A percentile compares a stretch with the other conserved stretches of the same genome.
Evolutionary conservation across 768 basidiomycete genomes (phyloP).

Genomic region (Termitomyces bulborhizus): DNA sequence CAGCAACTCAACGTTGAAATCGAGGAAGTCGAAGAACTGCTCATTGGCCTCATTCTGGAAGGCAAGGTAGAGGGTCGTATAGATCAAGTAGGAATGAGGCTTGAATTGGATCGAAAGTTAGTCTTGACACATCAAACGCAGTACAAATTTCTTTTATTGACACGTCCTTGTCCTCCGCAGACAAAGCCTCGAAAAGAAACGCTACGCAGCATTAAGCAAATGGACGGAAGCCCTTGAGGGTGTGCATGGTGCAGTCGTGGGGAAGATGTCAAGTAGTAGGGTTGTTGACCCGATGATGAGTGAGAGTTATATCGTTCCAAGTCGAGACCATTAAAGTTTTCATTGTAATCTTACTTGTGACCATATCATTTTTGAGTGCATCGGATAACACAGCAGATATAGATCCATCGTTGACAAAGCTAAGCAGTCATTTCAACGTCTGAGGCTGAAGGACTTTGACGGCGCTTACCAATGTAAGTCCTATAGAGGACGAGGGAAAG

Average conservation of each 20-base stretch:
- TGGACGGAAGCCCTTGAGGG: conserved; percentile 81
- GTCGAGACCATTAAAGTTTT: conserved; percentile 11
- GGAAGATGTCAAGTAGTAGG: conserved; percentile 50
- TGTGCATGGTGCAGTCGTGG: conserved; percentile 70
- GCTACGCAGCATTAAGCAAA: conserved; percentile 72
- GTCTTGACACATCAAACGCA: conserved; percentile 18
- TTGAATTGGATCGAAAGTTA: conserved; percentile 86
- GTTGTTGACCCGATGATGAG: conserved; percentile 27
- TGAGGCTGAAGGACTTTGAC: neutral
- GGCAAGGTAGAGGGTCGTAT: conserved; percentile 96
- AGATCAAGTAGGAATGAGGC: conserved; percentile 90
- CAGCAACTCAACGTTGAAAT: conserved; percentile 95
- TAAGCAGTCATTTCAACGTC: neutral
- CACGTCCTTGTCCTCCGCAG: conserved; percentile 28
- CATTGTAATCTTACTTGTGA: conserved; percentile 6
- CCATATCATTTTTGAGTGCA: neutral
- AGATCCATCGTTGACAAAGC: neutral
- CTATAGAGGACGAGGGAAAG: conserved; percentile 48
- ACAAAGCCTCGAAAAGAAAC: conserved; percentile 82
- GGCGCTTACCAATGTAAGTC: conserved; percentile 14
- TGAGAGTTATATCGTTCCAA: conserved; percentile 9
- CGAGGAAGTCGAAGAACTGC: conserved; percentile 88
- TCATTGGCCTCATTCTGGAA: conserved; percentile 91
- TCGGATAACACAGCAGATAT: no score
- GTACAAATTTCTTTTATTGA: neutral